Evolutionary conservation across 2,329 filamentous ascomycete species (phyloP).

Genomic region (Annulohypoxylon truncatum): DNA sequence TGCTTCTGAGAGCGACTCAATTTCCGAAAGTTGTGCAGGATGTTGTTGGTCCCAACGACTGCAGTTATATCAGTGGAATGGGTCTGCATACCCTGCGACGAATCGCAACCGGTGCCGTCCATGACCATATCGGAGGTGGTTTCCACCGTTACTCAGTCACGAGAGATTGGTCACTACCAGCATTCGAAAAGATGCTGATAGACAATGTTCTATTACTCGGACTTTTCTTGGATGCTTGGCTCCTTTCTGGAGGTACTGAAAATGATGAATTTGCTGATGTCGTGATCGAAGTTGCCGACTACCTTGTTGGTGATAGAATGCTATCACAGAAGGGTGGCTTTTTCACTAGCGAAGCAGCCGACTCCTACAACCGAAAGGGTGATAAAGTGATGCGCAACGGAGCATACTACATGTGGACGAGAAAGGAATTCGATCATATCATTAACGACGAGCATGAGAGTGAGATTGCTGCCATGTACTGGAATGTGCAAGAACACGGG

Average conservation of each 20-base stretch:
- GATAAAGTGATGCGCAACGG: slow-evolving; percentile 89
- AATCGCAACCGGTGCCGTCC: slow-evolving; percentile 69
- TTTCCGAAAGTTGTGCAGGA: slow-evolving; percentile 81
- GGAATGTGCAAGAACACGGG: slow-evolving; percentile 84
- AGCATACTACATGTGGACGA: slow-evolving; percentile 94
- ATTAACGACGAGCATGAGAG: slow-evolving; percentile 74
- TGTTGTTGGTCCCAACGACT: slow-evolving; percentile 87
- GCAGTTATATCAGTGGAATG: slow-evolving; percentile 79
- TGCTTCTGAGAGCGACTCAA: slow-evolving; percentile 79
- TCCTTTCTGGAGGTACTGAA: slow-evolving; percentile 62
- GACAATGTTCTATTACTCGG: slow-evolving; percentile 89
- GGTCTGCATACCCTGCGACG: slow-evolving; percentile 81
- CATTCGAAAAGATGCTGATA: slow-evolving; percentile 97
- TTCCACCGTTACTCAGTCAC: slow-evolving; percentile 87
- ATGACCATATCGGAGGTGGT: slow-evolving; percentile 67
- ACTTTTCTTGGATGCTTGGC: slow-evolving; percentile 88
- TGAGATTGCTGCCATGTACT: slow-evolving; percentile 82
- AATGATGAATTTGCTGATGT: slow-evolving; percentile 80
- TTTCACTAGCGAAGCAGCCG: slow-evolving; percentile 89
- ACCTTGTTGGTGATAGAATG: slow-evolving; percentile 79
- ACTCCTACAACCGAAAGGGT: slow-evolving; percentile 79
- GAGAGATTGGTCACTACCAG: slow-evolving; percentile 90
- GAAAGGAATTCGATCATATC: slow-evolving; percentile 84
- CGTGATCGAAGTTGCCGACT: slow-evolving; percentile 86
- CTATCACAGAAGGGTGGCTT: slow-evolving; percentile 78